Evolutionary conservation across 495 filamentous ascomycete genomes (phyloP).

Genomic region (Xylaria bambusicola): DNA sequence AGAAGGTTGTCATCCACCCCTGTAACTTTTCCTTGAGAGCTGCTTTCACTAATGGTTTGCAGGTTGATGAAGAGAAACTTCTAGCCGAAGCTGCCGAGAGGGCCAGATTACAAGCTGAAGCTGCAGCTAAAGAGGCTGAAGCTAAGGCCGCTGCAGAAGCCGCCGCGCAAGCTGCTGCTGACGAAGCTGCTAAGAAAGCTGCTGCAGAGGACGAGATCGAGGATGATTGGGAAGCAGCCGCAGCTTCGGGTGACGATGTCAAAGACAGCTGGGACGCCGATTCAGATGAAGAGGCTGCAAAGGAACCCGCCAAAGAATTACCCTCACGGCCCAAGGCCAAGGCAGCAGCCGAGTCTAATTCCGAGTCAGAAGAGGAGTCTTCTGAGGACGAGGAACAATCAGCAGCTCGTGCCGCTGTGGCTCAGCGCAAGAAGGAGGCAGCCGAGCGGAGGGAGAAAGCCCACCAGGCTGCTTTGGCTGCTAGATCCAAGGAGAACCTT

Average conservation of each 20-base stretch:
- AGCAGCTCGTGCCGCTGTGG: conserved; percentile 66
- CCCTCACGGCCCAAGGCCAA: conserved; percentile 47
- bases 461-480: conserved; percentile 88
- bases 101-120: conserved; percentile 64
- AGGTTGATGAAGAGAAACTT: conserved; percentile 68
- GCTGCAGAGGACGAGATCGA: conserved; percentile 59
- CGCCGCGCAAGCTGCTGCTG: conserved; percentile 57
- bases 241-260: conserved; percentile 71
- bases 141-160: conserved; percentile 57
- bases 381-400: conserved; percentile 71
- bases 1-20: conserved; percentile 58
- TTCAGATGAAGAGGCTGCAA: conserved; percentile 68
- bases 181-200: conserved; percentile 54
- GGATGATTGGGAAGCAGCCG: conserved; percentile 89
- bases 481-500: conserved; percentile 89
- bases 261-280: conserved; percentile 96
- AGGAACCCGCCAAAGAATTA: conserved; percentile 31
- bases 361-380: conserved; percentile 53
- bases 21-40: background rate
- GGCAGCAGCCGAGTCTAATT: conserved; percentile 32
- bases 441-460: conserved; percentile 85
- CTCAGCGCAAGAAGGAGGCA: conserved; percentile 80
- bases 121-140: conserved; percentile 60
- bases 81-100: conserved; percentile 73
- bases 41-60: conserved; percentile 16